Evolutionary conservation across 345 rosid genomes (phyloP), one percentile per base, ranked within the genome.

Genomic region (Cardiospermum halicacabum): DNA sequence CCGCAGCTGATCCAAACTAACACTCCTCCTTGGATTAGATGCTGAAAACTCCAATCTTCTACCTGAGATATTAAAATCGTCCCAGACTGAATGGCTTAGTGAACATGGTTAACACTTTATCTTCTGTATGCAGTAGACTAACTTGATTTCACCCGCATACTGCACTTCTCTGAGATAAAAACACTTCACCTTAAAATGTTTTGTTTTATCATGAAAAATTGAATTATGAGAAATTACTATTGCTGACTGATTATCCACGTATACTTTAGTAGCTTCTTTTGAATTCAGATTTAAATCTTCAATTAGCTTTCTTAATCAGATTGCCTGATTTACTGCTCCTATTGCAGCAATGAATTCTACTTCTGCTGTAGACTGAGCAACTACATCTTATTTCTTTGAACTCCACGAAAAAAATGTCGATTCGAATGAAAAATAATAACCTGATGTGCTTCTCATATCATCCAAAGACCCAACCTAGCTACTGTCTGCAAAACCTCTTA

Each of bases 321-420:
- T 0, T 11, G 43, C 58, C 50, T 65, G 70, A 56, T 32, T 28
- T 0, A 15, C 28, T 2, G 39, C 18, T 0, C n/a, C 47, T 26
- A 32, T 3, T 1, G 58, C 69, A 9, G 26, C 34, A 2, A 50
- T 22, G 49, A 49, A 68, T 18, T 50, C 66, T 16, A 36, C 66
- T 45, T 68, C 56, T 13, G 40, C 42, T 18, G 48, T 39, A 0
- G 58, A 54, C 31, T 26, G 18, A 1, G 74, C 69, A 11, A 53
- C 12, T 0, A 40, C 11, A 3, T 22, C 60, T 51, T 69, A 45
- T 25, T 69, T 69, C 53, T 62, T 69, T 3, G 68, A 69, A 19
- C 22, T 2, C 70, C 53, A 66, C 16, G 62, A 47, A 8, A 68
- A 32, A 15, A 18, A 2, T 32, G 0, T 32, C 5, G 37, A 32